Base-by-base conservation (phyloP, 2,329 filamentous ascomycete species). In the Ceratocystis albifundus region DNA sequence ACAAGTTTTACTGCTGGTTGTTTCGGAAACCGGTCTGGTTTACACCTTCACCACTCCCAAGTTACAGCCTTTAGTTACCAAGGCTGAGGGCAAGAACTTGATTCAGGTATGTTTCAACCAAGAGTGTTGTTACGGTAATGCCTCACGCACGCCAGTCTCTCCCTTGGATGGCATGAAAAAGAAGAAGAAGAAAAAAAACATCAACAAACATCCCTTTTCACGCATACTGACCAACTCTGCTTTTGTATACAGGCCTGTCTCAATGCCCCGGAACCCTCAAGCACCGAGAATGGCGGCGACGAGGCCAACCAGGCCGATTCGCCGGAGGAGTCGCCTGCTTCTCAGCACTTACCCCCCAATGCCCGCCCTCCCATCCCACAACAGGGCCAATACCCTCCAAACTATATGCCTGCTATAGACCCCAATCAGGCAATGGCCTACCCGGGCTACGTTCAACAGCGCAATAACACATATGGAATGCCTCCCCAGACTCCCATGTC, bases 1-100 rank as follows among this genome's bases (percentile, higher is more conserved):
- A 67, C 94, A 99, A 82, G 94, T 99, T 62, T 83, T 99, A 41
- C 84, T 99, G 48, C 86, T 99, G 65, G 93, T 97, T 72, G 93
- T 97, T 70, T 97, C 93, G 57, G 93, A 97, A 80, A 97, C 93
- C 28, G 93, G 93, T 71, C 85, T 97, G 44, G 93, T 97, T 73
- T 97, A 97, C 78, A 97, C 93, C 68, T 97, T 97, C 77, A 97
- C 93, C 69, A 99, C 94, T 17, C 94, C 94, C 22, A 99, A 99
- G 81, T 86, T 99, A 66, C 94, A 97, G 79, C 94, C 94, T 69
- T 85, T 99, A 65, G 94, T 97, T 71, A 99, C 94, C 70, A 97
- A 97, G 81, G 88, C 94, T 20, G 94, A 97, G 79, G 94, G 94
- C 79, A 99, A 99, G 84, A 99, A 99, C 76, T 81, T 99, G 70